Base-by-base conservation (phyloP, 352 stramenopile genomes). In the Globisporangium radiosum region DNA sequence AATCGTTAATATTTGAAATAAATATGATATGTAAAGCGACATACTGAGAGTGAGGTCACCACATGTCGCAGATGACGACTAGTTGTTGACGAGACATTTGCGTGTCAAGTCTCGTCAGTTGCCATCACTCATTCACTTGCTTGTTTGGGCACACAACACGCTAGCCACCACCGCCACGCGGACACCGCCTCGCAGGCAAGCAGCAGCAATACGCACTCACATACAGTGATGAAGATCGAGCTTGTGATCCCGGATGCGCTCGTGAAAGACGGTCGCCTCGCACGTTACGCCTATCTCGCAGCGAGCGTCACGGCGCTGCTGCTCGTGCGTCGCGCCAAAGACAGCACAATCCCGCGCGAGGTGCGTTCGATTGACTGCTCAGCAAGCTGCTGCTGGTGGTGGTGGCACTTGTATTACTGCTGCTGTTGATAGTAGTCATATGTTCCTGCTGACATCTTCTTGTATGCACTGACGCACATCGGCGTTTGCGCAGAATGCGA, bases 311-410 rank as follows among this genome's bases (percentile, higher is more conserved):
- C 48, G 44, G 54, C 60, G 60, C 47, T 65, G 39, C 25, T 54
- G 53, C 54, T 65, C 47, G 42, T 65, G 53, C 60, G 54, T 7
- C 60, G 60, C 39, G 53, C 60, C 38, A 65, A 56, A 17, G 60
- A 65, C 60, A 60, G 48, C 47, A 53, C 60, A 5, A 65, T 65
- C 42, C 60, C 60, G 17, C 60, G 60, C 15, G 60, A 65, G 59
- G 59, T 64, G 52, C 9, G 51, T n/a, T 17, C 43, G 33, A 13
- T n/a, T 53, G 48, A 8, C 0, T 42, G 10, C 8, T 13, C 43
- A 19, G 11, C 13, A 17, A 5, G 13, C 43, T 33, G 25, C 25
- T 33, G 25, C 25, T 33, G 25, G 1, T 33, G 25, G 25, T 33
- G 25, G 2, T 3, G 25, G 25, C 25, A 33, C 25, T 33, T 33